Evolutionary conservation across 164 flowering plant species (phyloP).

Genomic region (Berberis thunbergii): DNA sequence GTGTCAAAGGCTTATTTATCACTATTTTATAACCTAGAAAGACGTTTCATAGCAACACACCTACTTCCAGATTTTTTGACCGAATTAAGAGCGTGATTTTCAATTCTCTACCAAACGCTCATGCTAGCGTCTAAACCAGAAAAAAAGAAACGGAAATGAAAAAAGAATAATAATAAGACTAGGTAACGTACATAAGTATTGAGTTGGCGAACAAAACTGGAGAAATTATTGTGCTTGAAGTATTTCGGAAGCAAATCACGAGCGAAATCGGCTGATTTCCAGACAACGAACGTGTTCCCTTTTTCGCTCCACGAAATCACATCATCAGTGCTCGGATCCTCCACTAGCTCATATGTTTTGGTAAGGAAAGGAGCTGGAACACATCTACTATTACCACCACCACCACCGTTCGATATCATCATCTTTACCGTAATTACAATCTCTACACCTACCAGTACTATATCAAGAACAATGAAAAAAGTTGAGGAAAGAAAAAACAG

Average conservation of each 20-base stretch:
- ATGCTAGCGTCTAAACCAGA: background rate
- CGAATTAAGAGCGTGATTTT: no score
- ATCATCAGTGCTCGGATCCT: conserved; percentile 56
- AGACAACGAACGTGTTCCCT: conserved; percentile 69
- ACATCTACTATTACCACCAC: conserved; percentile 19
- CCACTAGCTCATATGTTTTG: conserved; percentile 86
- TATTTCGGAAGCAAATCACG: conserved; percentile 75
- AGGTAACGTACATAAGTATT: conserved; percentile 73
- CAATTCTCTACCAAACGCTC: no score
- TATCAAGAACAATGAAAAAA: background rate
- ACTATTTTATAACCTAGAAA: no score
- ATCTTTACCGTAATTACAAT: no score
- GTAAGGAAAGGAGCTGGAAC: conserved; percentile 88
- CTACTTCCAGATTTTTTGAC: no score
- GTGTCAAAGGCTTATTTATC: no score
- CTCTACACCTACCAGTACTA: background rate
- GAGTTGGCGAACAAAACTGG: conserved; percentile 95
- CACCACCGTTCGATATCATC: no score
- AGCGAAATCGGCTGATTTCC: conserved; percentile 86
- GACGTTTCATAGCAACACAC: no score
- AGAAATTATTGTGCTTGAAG: conserved; percentile 97
- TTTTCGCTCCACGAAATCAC: conserved; percentile 70
- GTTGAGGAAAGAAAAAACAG: background rate
- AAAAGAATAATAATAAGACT: background rate
- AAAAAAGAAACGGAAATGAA: background rate